Conservation (phyloP, 768 basidiomycete species). For the Pleurotus ostreatus region DNA sequence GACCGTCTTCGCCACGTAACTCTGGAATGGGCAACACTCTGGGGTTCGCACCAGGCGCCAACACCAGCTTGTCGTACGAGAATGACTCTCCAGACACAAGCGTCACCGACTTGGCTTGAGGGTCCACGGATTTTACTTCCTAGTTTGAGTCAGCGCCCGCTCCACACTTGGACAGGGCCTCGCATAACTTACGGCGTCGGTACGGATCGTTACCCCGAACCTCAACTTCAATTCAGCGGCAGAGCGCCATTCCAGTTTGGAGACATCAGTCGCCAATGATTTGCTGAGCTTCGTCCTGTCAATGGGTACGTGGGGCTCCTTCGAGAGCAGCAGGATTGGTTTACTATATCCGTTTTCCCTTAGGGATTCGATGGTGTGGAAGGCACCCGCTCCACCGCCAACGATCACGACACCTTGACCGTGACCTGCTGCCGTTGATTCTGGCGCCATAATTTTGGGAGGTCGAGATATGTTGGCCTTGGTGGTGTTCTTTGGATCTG, state of each 20-base stretch:
- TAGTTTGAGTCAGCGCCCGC: slow-evolving; percentile 18
- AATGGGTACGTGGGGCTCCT: slow-evolving; percentile 77
- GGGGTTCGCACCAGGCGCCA: slow-evolving; percentile 75
- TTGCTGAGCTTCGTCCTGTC: slow-evolving; percentile 93
- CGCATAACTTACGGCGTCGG: slow-evolving; percentile 44
- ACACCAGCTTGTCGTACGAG: slow-evolving; percentile 72
- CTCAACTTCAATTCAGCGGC: slow-evolving; percentile 75
- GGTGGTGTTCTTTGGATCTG: slow-evolving; percentile 53
- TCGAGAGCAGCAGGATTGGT: slow-evolving; percentile 76
- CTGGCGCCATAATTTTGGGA: slow-evolving; percentile 48
- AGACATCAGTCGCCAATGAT: slow-evolving; percentile 69
- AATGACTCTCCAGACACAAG: slow-evolving; percentile 54
- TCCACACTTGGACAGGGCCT: background rate
- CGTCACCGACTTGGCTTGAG: slow-evolving; percentile 56
- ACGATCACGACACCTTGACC: slow-evolving; percentile 76
- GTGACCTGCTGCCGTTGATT: slow-evolving; percentile 30
- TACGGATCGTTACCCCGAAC: slow-evolving; percentile 62
- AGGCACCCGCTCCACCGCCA: slow-evolving; percentile 80
- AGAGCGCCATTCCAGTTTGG: slow-evolving; percentile 73
- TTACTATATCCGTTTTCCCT: slow-evolving; percentile 77
- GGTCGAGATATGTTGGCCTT: slow-evolving; percentile 66
- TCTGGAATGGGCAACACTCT: slow-evolving; percentile 60
- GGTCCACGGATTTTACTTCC: slow-evolving; percentile 71
- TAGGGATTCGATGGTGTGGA: slow-evolving; percentile 75
- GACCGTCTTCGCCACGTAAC: slow-evolving; percentile 40